Evolutionary conservation across 2,329 filamentous ascomycete genomes (phyloP).

Genomic region (Ascochyta pisi): DNA sequence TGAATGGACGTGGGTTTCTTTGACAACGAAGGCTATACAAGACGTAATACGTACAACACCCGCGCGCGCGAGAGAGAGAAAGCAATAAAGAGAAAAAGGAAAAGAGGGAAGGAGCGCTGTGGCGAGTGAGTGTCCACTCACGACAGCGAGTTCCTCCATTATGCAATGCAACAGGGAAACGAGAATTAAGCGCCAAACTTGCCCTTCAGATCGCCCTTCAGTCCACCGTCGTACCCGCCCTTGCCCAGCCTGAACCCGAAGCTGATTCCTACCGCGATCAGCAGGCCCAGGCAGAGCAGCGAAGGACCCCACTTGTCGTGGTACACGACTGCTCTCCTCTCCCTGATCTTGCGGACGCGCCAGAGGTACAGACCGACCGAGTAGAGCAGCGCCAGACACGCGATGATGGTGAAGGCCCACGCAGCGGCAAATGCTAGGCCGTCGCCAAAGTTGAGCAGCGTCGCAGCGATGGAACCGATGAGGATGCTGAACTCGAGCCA

Average conservation of each 20-base stretch:
- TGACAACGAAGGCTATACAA: neutral
- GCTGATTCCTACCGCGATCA: slow-evolving; percentile 77
- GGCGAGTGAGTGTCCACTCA: too few species aligned
- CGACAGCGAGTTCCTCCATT: too few species aligned
- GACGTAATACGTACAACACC: neutral
- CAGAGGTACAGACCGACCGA: slow-evolving; percentile 85
- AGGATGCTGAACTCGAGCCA: slow-evolving; percentile 99
- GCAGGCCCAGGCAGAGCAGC: slow-evolving; percentile 73
- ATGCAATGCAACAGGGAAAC: too few species aligned
- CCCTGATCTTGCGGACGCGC: slow-evolving; percentile 83
- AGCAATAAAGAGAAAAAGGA: too few species aligned
- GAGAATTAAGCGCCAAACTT: slow-evolving; percentile 3
- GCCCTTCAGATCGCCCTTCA: slow-evolving; percentile 44
- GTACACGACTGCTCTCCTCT: slow-evolving; percentile 83
- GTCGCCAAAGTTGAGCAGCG: slow-evolving; percentile 52
- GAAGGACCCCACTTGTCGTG: slow-evolving; percentile 90
- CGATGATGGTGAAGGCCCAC: slow-evolving; percentile 81
- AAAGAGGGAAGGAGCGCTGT: too few species aligned
- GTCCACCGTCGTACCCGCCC: slow-evolving; percentile 56
- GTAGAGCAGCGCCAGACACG: slow-evolving; percentile 80
- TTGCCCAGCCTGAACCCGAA: slow-evolving; percentile 77
- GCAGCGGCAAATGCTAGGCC: slow-evolving; percentile 53
- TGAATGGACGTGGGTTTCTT: too few species aligned
- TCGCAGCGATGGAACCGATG: slow-evolving; percentile 65
- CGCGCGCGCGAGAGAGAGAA: neutral